Conservation (phyloP, 345 rosid genomes). For the Clausena lansium region DNA sequence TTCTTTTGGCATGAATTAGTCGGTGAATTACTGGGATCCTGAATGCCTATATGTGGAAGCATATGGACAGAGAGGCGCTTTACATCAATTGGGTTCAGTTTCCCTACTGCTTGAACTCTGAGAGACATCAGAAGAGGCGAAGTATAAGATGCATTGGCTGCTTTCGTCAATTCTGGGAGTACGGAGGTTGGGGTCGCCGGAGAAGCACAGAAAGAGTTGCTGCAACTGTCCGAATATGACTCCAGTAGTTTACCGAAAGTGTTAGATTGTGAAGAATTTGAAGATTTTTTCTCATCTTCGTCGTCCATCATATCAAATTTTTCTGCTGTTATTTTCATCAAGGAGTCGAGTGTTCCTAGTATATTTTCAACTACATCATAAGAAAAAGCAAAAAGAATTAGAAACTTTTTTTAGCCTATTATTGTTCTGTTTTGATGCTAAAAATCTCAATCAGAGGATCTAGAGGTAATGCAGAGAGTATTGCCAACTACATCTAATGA, state of each 20-base stretch:
- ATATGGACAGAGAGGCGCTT: conserved; percentile 57
- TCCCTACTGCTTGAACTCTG: conserved; percentile 69
- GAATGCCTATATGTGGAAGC: conserved; percentile 37
- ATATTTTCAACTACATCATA: conserved; percentile 48
- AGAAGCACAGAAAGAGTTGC: conserved; percentile 34
- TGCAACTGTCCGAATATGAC: conserved; percentile 39
- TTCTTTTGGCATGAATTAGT: conserved; percentile 20
- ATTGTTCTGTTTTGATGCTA: not conserved
- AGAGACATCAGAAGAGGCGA: conserved; percentile 40
- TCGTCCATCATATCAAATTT: conserved; percentile 62
- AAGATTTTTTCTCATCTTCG: conserved; percentile 40
- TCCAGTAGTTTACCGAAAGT: conserved; percentile 26
- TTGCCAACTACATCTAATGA: not conserved
- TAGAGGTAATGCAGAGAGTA: not conserved
- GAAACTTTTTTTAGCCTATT: not conserved
- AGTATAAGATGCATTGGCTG: conserved; percentile 17
- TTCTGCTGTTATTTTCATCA: conserved; percentile 52
- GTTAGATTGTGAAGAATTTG: conserved; percentile 22
- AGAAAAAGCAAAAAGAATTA: not conserved
- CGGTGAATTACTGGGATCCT: not conserved
- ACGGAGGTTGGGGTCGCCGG: conserved; percentile 58
- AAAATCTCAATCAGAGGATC: not conserved
- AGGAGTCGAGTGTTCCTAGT: conserved; percentile 52
- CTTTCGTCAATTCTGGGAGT: conserved; percentile 28
- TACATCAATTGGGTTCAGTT: conserved; percentile 62